phyloP scores from a whole-genome alignment of 176 grass and related monocot genomes.

The Cenchrus purpureus region DNA sequence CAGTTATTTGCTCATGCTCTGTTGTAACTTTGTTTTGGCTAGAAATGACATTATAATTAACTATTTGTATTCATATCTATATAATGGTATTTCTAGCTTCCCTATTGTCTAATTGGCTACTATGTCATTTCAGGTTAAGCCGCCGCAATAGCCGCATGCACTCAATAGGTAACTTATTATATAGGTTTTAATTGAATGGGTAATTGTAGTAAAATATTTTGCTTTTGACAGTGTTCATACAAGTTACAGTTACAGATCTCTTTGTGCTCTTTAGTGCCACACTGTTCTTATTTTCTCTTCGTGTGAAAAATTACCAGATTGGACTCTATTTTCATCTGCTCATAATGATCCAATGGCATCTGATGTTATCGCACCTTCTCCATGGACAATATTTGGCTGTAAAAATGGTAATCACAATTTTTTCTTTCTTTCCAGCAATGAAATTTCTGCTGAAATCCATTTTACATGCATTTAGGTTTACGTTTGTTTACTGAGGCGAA shows the following conservation, averaged over 20 bases:
- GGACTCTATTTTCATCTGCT: constrained; percentile 84
- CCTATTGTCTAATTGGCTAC: constrained; percentile 44
- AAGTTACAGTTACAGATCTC: constrained; percentile 14
- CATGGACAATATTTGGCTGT: constrained; percentile 95
- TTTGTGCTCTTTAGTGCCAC: background rate
- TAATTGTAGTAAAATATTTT: constrained; percentile 14
- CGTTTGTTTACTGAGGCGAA: constrained; percentile 94
- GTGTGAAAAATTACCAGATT: constrained; percentile 65
- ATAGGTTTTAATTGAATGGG: constrained; percentile 19
- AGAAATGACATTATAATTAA: constrained; percentile 18
- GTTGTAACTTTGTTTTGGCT: constrained; percentile 7
- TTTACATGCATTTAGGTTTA: constrained; percentile 64
- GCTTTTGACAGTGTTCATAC: background rate
- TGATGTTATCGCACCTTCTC: constrained; percentile 93
- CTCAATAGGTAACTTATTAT: constrained; percentile 68
- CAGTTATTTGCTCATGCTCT: constrained; percentile 29
- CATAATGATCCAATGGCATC: constrained; percentile 85
- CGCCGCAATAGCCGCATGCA: constrained; percentile 60
- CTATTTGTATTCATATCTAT: background rate
- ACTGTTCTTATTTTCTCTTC: constrained; percentile 23
- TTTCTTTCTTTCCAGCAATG: constrained; percentile 31
- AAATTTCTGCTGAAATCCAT: constrained; percentile 27
- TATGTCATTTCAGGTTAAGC: constrained; percentile 61
- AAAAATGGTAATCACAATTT: constrained; percentile 66
- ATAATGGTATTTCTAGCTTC: constrained; percentile 1